phyloP scores from a whole-genome alignment of 192 early-diverging fungal genomes.

The Linnemannia zychae region DNA sequence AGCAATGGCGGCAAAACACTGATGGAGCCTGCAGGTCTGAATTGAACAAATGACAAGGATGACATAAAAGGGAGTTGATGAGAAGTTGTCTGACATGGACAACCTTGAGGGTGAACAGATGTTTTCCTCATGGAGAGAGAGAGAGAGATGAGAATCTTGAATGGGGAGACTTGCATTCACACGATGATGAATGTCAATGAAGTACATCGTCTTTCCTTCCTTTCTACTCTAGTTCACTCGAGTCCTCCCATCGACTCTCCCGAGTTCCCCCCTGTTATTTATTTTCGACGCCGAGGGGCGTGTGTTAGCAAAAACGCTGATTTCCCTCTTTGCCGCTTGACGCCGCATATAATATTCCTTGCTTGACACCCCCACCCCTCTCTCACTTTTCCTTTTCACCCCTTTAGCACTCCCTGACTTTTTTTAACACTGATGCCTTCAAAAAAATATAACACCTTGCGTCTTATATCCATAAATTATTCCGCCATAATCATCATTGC shows the following conservation, averaged over 20 bases:
- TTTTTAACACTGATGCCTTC: background rate
- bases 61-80: background rate
- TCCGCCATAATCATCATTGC: background rate
- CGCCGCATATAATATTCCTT: background rate
- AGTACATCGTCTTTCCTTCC: background rate
- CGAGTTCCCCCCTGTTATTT: background rate
- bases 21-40: background rate
- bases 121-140: too few relatives aligned
- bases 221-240: background rate
- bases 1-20: background rate
- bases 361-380: background rate
- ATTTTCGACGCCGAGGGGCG: background rate
- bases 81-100: background rate
- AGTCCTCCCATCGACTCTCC: background rate
- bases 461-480: background rate
- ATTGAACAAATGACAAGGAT: background rate
- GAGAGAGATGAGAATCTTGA: background rate
- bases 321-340: background rate
- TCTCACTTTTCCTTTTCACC: background rate
- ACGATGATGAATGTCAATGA: background rate
- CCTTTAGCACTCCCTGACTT: background rate
- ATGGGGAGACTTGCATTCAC: background rate
- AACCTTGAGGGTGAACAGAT: too few relatives aligned
- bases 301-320: background rate
- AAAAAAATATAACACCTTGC: background rate